These are phyloP conservation scores for Cryphonectria japonica DNA, from an alignment of 2,329 filamentous ascomycete species.

Conservation along the genomic window DNA sequence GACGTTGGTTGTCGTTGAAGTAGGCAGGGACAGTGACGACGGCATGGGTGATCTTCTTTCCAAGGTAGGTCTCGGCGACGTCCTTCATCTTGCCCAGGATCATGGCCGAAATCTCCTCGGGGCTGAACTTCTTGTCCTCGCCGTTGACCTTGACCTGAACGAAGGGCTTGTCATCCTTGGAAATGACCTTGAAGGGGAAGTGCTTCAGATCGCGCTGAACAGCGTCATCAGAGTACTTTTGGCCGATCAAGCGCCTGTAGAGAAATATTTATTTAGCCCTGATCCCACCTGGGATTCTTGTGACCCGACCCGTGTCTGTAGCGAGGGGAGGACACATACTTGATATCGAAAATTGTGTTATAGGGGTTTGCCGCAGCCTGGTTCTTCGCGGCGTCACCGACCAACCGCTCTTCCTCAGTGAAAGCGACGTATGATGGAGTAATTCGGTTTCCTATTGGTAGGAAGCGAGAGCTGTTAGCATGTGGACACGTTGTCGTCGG, in stretches of 20 bases:
- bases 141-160: constrained; percentile 75
- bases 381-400: constrained; percentile 98
- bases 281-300: too few relatives aligned
- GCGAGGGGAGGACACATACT: constrained; percentile 60
- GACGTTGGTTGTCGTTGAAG: constrained; percentile 98
- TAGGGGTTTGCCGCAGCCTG: constrained; percentile 81
- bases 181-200: constrained; percentile 93
- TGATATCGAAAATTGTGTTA: constrained; percentile 80
- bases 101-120: constrained; percentile 81
- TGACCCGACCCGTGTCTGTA: background rate
- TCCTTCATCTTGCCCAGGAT: constrained; percentile 86
- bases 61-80: constrained; percentile 76
- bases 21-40: constrained; percentile 95
- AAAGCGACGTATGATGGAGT: constrained; percentile 95
- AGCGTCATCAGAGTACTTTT: constrained; percentile 81
- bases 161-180: constrained; percentile 87
- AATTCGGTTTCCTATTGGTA: constrained; percentile 76
- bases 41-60: constrained; percentile 82
- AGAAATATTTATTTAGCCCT: background rate
- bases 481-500: background rate
- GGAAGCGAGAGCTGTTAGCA: background rate
- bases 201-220: constrained; percentile 95
- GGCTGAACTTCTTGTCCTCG: constrained; percentile 72
- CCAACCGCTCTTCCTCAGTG: constrained; percentile 94
- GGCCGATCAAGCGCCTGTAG: constrained; percentile 77